Base-by-base conservation (phyloP, 148 eudicot species). In the Cornus controversa region DNA sequence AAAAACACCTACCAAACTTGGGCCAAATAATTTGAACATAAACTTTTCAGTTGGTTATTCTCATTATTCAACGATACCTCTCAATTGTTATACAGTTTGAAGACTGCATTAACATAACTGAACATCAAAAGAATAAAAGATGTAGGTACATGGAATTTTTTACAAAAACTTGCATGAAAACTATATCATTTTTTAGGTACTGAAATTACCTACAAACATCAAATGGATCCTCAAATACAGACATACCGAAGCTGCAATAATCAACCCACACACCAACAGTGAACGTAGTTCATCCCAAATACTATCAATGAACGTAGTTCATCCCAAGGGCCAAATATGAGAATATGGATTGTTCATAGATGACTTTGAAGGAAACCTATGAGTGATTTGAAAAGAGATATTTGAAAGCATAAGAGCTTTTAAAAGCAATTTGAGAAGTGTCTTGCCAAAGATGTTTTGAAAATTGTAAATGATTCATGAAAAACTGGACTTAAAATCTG, bases 231-330 rank as follows among this genome's bases (percentile, higher is more conserved):
- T 83, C 90, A 85, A 87, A 90, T 70, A 82, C 85, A 58, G 83
- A 75, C 65, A 88, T 69, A 67, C 86, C 69, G 78, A 92, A 95
- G 85, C 84, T 87, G 81, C 95, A 92, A 88, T 95, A 95, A 27
- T 87, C 91, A 80, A 86, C 90, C 98, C 98, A 95, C 74, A 93
- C 73, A 79, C 89, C 89, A 73, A 95, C 90, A 53, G 94, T n/a
- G n/a, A n/a, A n/a, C n/a, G n/a, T n/a, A n/a, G n/a, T n/a, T n/a
- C n/a, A n/a, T n/a, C n/a, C n/a, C n/a, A n/a, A n/a, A n/a, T n/a
- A n/a, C n/a, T n/a, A n/a, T n/a, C n/a, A n/a, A n/a, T n/a, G n/a
- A n/a, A n/a, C n/a, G n/a, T n/a, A n/a, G n/a, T n/a, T n/a, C n/a
- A n/a, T n/a, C n/a, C n/a, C n/a, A n/a, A n/a, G n/a, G n/a, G n/a